A percentile compares a stretch with the other conserved stretches of the same genome.
Evolutionary conservation across 2,329 filamentous ascomycete genomes (phyloP).

Genomic region (Colletotrichum musicola): DNA sequence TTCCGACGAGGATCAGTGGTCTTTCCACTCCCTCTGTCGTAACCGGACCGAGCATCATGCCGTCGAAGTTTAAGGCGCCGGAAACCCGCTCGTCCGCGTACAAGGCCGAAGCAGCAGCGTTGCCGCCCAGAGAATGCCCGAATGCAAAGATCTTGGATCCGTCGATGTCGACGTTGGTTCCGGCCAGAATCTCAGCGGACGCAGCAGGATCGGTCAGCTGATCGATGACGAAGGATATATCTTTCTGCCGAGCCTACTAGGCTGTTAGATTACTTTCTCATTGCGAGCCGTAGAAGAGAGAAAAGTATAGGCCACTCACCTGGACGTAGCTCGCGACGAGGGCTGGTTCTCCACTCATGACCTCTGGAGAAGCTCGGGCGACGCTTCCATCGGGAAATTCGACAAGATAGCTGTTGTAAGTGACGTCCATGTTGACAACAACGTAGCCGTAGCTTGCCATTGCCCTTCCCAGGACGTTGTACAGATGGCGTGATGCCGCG

Average conservation of each 20-base stretch:
- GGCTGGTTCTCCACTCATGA: no score
- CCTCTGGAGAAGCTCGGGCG: slow-evolving; percentile 37
- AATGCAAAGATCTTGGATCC: slow-evolving; percentile 47
- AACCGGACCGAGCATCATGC: slow-evolving; percentile 48
- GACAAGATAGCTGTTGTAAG: slow-evolving; percentile 58
- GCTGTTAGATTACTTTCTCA: background rate
- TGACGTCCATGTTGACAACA: slow-evolving; percentile 62
- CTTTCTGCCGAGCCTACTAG: slow-evolving; percentile 48
- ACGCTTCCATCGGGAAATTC: slow-evolving; percentile 59
- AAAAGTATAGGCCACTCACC: no score
- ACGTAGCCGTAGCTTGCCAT: slow-evolving; percentile 60
- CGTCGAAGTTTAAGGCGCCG: slow-evolving; percentile 57
- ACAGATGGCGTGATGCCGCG: slow-evolving; percentile 55
- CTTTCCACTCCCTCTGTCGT: slow-evolving; percentile 43
- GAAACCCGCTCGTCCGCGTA: slow-evolving; percentile 48
- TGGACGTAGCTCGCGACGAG: background rate
- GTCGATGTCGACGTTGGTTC: slow-evolving; percentile 8
- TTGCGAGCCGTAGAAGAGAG: no score
- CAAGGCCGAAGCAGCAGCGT: slow-evolving; percentile 49
- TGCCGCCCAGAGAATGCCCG: slow-evolving; percentile 55
- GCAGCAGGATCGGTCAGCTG: slow-evolving; percentile 41
- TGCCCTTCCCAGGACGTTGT: slow-evolving; percentile 56
- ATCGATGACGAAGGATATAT: slow-evolving; percentile 53
- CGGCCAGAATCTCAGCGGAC: background rate
- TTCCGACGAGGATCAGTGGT: slow-evolving; percentile 48